Conservation (phyloP, 805 yeast genomes). For the Ogataea nakhonphanomensis region DNA sequence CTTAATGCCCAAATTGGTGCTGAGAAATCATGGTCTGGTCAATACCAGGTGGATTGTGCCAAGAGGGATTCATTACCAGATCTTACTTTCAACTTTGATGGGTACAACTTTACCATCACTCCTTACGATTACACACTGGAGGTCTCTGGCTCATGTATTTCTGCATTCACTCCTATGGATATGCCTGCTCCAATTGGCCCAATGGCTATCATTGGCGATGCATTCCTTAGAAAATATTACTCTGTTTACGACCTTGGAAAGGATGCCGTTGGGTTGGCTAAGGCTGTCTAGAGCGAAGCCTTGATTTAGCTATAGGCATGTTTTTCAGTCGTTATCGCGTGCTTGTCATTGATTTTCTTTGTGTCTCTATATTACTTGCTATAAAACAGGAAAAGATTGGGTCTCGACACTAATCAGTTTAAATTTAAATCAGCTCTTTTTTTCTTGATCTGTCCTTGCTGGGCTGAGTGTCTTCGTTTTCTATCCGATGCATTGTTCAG, state of each 20-base stretch:
- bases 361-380: slow-evolving; percentile 10
- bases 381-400: slow-evolving; percentile 4
- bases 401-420: slow-evolving; percentile 1
- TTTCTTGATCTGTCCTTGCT: slow-evolving; percentile 9
- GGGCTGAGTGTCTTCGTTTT: slow-evolving; percentile 10
- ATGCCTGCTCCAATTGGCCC: slow-evolving; percentile 97
- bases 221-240: slow-evolving; percentile 93
- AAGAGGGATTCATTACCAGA: slow-evolving; percentile 84
- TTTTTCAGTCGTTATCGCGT: slow-evolving; percentile 1
- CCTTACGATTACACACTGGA: slow-evolving; percentile 93
- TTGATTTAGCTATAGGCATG: neutral
- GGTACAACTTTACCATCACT: slow-evolving; percentile 85
- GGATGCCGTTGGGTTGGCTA: slow-evolving; percentile 93
- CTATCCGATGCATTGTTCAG: slow-evolving; percentile 7
- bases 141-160: slow-evolving; percentile 91
- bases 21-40: slow-evolving; percentile 95
- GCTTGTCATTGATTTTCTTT: slow-evolving; percentile 5
- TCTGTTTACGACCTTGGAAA: slow-evolving; percentile 88
- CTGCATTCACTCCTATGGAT: slow-evolving; percentile 96
- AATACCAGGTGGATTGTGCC: slow-evolving; percentile 89
- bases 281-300: slow-evolving; percentile 45
- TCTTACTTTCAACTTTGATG: slow-evolving; percentile 83
- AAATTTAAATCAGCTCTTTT: slow-evolving; percentile 25
- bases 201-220: slow-evolving; percentile 93
- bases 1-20: slow-evolving; percentile 96